Conservation (phyloP, 306 rosid species). For the Astragalus glycyphyllos region DNA sequence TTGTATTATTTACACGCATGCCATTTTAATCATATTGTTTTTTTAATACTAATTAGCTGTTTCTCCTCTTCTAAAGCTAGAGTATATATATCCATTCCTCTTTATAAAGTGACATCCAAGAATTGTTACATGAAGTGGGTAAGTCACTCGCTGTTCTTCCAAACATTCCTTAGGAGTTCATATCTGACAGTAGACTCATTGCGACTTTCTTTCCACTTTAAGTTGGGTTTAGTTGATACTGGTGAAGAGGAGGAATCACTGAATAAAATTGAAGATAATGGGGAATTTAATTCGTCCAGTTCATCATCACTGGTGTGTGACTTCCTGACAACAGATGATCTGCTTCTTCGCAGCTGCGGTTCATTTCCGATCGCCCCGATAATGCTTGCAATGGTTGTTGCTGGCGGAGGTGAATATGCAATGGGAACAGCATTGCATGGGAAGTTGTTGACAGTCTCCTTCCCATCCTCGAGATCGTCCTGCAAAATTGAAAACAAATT, state of each 20-base stretch:
- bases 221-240: slow-evolving; percentile 50
- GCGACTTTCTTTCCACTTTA: slow-evolving; percentile 51
- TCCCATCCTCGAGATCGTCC: slow-evolving; percentile 61
- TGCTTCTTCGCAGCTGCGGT: slow-evolving; percentile 75
- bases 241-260: slow-evolving; percentile 47
- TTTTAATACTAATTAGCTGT: slow-evolving; percentile 7
- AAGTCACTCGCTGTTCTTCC: slow-evolving; percentile 76
- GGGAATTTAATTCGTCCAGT: slow-evolving; percentile 84
- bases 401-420: slow-evolving; percentile 69
- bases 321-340: slow-evolving; percentile 79
- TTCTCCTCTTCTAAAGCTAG: slow-evolving; percentile 29
- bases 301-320: slow-evolving; percentile 95
- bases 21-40: not conserved
- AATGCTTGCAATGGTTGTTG: slow-evolving; percentile 55
- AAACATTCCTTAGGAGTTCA: slow-evolving; percentile 81
- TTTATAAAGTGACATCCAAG: slow-evolving; percentile 23
- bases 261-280: slow-evolving; percentile 66
- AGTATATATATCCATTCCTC: not conserved
- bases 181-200: slow-evolving; percentile 68
- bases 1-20: slow-evolving; percentile 40
- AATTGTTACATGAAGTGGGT: slow-evolving; percentile 7
- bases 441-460: slow-evolving; percentile 58
- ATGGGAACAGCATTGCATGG: slow-evolving; percentile 79
- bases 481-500: slow-evolving; percentile 43
- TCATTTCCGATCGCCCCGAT: slow-evolving; percentile 66